Base-by-base conservation (phyloP, 345 rosid genomes). In the Salix arbutifolia region DNA sequence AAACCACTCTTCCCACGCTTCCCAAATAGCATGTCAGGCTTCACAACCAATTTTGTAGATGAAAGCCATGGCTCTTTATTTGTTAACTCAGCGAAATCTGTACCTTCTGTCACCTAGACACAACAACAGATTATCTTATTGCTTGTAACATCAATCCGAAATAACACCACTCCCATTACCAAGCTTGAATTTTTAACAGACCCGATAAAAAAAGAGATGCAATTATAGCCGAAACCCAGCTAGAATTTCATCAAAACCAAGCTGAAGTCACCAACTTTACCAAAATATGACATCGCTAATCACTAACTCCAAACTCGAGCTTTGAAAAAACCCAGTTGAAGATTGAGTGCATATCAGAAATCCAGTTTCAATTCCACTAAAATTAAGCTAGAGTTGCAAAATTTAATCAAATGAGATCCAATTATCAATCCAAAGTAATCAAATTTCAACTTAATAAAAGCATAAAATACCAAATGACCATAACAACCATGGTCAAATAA, bases 11-110 rank as follows among this genome's bases (percentile, higher is more conserved):
- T 96, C 69, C 98, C 97, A 28, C 98, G 97, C 78, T 94, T 94
- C 26, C 98, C 98, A 67, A 96, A 96, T 53, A 96, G 79, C 99
- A 94, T 96, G 75, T 96, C 99, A 4, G 99, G 99, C 83, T 96
- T 96, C 79, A 94, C 98, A 74, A 94, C 99, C 81, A 96, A 83
- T 83, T 85, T 87, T 53, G 93, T 85, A 31, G 98, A 91, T 0
- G 98, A 94, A 68, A 96, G 86, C 98, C 99, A 93, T 77, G 97
- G 87, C 77, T 96, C 94, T 31, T 84, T 70, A 83, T 92, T 91
- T 30, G 91, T 85, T 53, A 96, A 75, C 81, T 92, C 97, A 4
- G 88, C 64, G 79, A 96, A 91, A 80, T 96, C 97, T 7, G 97
- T 94, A 42, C 90, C 80, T 85, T 91, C 80, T 16, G 92, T 92